Evolutionary conservation across 2,329 filamentous ascomycete species (phyloP).

Genomic region (Xylariaceae sp.): DNA sequence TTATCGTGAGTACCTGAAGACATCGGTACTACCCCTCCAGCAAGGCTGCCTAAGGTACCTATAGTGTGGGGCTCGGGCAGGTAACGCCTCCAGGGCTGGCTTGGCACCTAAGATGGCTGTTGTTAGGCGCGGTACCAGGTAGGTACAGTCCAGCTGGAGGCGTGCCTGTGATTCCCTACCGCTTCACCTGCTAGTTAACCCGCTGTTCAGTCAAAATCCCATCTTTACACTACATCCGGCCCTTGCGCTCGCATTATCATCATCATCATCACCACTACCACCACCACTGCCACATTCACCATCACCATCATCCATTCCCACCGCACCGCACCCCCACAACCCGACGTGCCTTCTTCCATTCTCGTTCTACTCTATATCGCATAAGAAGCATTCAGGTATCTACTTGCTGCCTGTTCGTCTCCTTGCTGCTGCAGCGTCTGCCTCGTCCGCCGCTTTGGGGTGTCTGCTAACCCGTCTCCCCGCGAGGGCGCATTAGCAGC

Average conservation of each 20-base stretch:
- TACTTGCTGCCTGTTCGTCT: conserved; percentile 13
- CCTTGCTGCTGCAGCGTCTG: conserved; percentile 10
- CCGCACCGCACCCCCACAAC: conserved; percentile 15
- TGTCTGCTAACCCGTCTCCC: conserved; percentile 20
- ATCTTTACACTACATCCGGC: conserved; percentile 18
- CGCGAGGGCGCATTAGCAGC: conserved; percentile 21
- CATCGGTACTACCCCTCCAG: conserved; percentile 9
- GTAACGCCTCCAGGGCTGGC: conserved; percentile 14
- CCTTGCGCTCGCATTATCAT: conserved; percentile 24
- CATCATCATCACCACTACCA: conserved; percentile 17
- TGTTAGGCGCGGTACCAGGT: too few species aligned
- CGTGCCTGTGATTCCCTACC: conserved; percentile 10
- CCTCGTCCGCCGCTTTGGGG: conserved; percentile 15
- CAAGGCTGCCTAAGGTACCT: neutral
- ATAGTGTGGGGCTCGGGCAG: conserved; percentile 3
- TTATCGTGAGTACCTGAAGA: too few species aligned
- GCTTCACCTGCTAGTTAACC: conserved; percentile 14
- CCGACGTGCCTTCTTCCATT: conserved; percentile 13
- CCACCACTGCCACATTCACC: conserved; percentile 18
- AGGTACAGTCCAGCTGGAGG: neutral
- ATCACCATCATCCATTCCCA: conserved; percentile 19
- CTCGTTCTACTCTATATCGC: conserved; percentile 8
- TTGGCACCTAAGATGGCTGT: neutral
- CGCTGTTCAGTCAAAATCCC: conserved; percentile 19
- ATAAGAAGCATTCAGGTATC: conserved; percentile 14